Evolutionary conservation across 1,284 basidiomycete species (phyloP), one percentile per base, ranked within the genome.

Genomic region (Papiliotrema laurentii): DNA sequence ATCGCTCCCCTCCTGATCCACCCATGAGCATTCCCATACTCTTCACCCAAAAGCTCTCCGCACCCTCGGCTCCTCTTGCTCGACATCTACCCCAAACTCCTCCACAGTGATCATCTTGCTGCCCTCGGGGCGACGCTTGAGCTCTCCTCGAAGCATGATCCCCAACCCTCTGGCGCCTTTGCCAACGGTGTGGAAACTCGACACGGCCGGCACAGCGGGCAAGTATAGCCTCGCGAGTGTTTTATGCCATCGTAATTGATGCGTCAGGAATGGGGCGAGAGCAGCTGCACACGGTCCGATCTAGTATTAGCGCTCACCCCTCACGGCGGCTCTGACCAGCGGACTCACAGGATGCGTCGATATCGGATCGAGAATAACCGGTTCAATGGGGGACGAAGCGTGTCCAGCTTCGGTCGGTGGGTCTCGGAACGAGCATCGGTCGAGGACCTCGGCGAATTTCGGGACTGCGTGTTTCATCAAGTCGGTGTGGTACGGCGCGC

Each of bases 231-330:
- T 55, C 4, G 56, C 59, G 5, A 71, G 60, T 0, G 69, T 71
- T 52, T 72, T 68, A 53, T 69, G 69, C 72, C 72, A 74, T 51
- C 68, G 50, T 10, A 72, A 54, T 45, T 71, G 70, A 24, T 56
- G 52, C 25, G 61, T 69, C n/a, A 74, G 60, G 45, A 68, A 65
- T 6, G 64, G 54, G 26, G 65, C 49, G n/a, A 73, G 63, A 3
- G 69, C 63, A 9, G 43, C n/a, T 5, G n/a, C 18, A 13, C 35
- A 26, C 10, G 28, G 16, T 41, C 19, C 33, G 26, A 51, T 45
- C 49, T 51, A 33, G 46, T 18, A 33, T 43, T 34, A 38, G 33
- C 21, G 16, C 30, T 6, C 25, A 30, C 25, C 27, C 28, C 16
- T 27, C 10, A 28, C 21, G 33, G 13, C 10, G 13, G 26, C 22